phyloP scores from a whole-genome alignment of 202 grass and related monocot species.

The Musa balbisiana region DNA sequence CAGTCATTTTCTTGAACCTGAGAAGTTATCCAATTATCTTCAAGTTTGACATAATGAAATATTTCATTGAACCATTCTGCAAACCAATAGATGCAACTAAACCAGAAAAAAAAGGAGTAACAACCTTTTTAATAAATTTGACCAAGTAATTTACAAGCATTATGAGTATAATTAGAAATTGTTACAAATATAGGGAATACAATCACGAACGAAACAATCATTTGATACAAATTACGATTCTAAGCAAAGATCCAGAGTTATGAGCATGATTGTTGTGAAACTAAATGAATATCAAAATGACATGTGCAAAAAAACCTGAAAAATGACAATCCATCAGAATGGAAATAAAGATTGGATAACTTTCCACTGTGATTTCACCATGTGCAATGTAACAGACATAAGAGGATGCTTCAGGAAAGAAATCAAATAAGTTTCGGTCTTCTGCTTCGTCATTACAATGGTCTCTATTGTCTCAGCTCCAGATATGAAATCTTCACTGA shows the following conservation, averaged over 20 bases:
- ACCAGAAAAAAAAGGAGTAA: background rate
- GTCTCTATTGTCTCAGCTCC: background rate
- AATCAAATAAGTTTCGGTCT: background rate
- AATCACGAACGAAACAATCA: too few species aligned
- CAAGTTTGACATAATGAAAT: background rate
- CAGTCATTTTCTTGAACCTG: conserved; percentile 79
- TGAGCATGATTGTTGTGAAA: too few species aligned
- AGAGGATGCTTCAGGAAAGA: background rate
- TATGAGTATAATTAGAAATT: background rate
- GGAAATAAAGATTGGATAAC: background rate
- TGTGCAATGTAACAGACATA: background rate
- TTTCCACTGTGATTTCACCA: background rate
- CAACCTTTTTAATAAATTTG: background rate
- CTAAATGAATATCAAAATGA: too few species aligned
- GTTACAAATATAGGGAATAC: background rate
- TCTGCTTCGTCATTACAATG: background rate
- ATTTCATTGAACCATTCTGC: conserved; percentile 28
- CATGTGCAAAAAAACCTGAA: background rate
- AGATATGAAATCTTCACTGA: background rate
- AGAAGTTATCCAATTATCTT: conserved; percentile 10
- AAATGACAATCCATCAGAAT: background rate
- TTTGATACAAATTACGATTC: too few species aligned
- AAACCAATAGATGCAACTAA: conserved; percentile 19
- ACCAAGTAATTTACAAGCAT: background rate
- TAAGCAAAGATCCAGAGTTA: too few species aligned